phyloP scores from a whole-genome alignment of 2,329 filamentous ascomycete genomes.

The Colletotrichum euphorbiae region DNA sequence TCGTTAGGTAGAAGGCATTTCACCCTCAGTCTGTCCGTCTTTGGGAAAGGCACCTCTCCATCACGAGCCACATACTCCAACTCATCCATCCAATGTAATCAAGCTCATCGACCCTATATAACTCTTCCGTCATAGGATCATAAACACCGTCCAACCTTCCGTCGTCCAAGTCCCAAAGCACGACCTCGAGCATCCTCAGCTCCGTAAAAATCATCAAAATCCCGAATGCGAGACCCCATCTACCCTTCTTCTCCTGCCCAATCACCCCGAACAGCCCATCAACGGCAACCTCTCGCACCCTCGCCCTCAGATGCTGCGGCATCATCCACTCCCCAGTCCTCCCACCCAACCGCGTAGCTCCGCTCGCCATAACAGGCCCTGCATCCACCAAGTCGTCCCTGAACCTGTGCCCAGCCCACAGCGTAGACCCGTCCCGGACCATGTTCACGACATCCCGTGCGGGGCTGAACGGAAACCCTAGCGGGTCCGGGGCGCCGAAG shows the following conservation, averaged over 20 bases:
- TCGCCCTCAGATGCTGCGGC: not conserved
- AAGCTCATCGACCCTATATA: not conserved
- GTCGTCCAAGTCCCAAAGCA: slow-evolving; percentile 2
- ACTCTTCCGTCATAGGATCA: not conserved
- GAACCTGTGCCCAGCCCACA: not conserved
- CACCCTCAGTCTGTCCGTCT: not conserved
- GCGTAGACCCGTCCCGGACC: slow-evolving; percentile 1
- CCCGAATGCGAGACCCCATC: slow-evolving; percentile 1
- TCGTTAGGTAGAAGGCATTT: not conserved
- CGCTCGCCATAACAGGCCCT: slow-evolving; percentile 2
- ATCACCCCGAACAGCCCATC: not conserved
- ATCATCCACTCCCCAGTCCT: not conserved
- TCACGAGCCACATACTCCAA: not conserved
- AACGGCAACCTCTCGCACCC: not conserved
- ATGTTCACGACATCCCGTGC: slow-evolving; percentile 1
- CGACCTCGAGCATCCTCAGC: not conserved
- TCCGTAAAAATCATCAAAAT: not conserved
- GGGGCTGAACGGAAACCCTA: slow-evolving; percentile 10
- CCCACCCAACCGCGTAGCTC: not conserved
- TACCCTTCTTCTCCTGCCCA: not conserved
- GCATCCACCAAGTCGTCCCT: not conserved
- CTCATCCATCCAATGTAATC: not conserved
- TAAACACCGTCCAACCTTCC: not conserved
- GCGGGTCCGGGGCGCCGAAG: slow-evolving; percentile 2
- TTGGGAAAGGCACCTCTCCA: not conserved